Evolutionary conservation across 768 basidiomycete species (phyloP).

Genomic region (Fibroporia radiculosa): DNA sequence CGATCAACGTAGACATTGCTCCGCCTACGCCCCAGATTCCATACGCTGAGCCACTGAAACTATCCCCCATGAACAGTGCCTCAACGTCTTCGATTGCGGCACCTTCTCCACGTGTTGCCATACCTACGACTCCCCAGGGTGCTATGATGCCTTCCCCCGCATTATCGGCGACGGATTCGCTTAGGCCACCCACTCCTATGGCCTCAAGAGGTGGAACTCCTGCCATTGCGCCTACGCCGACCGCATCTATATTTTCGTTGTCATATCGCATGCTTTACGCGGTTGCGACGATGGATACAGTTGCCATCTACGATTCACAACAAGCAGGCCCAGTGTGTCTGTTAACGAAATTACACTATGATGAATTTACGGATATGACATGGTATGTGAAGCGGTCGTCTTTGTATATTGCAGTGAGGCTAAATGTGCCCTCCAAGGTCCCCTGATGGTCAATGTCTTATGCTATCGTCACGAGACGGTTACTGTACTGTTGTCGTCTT

Average conservation of each 20-base stretch:
- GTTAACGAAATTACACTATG: constrained; percentile 92
- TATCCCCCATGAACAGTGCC: not conserved
- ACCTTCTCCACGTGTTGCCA: constrained; percentile 39
- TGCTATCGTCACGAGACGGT: constrained; percentile 90
- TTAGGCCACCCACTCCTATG: constrained; percentile 56
- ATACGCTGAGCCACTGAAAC: constrained; percentile 9
- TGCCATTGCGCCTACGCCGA: constrained; percentile 26
- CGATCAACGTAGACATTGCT: constrained; percentile 47
- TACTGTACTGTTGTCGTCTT: constrained; percentile 95
- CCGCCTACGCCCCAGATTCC: constrained; percentile 10
- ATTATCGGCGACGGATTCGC: constrained; percentile 37
- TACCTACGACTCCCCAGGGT: constrained; percentile 12
- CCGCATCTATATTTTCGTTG: constrained; percentile 74
- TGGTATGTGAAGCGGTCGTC: constrained; percentile 52
- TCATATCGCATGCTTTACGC: constrained; percentile 95
- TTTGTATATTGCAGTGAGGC: constrained; percentile 2
- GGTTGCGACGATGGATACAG: constrained; percentile 92
- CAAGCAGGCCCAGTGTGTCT: constrained; percentile 88
- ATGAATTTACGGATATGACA: constrained; percentile 93
- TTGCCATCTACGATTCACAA: constrained; percentile 95
- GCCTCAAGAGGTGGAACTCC: constrained; percentile 49
- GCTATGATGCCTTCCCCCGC: constrained; percentile 43
- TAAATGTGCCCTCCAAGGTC: constrained; percentile 53
- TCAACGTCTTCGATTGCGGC: constrained; percentile 29
- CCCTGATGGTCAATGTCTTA: constrained; percentile 86